Base-by-base conservation (phyloP, 306 rosid genomes). In the Lablab purpureus region DNA sequence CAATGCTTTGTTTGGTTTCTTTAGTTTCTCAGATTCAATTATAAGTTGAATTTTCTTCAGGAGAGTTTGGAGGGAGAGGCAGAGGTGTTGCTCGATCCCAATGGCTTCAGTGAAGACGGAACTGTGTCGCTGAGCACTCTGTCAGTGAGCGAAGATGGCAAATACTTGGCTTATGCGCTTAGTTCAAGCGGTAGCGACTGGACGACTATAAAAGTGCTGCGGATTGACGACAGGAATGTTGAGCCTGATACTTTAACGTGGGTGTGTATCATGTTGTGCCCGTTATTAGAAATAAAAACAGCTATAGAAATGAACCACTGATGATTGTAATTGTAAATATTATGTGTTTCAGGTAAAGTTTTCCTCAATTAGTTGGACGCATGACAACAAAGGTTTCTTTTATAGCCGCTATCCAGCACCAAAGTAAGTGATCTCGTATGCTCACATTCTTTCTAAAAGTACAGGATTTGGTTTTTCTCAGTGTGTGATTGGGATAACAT, bases 321-420 rank as follows among this genome's bases (percentile, higher is more conserved):
- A 18, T 70, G 36, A 10, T 41, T 76, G 17, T 64, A 14, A 7
- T 18, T 76, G n/a, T 62, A 37, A 11, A 52, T 52, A 11, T 43
- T 43, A 43, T 43, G 12, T 43, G 79, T 87, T 90, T 82, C 91
- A 95, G 99, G 98, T 91, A 22, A 95, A 95, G 74, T 93, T 95
- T 88, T 90, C 97, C 4, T 55, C 81, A 14, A 90, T 93, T 74
- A 85, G 88, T 68, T 95, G 99, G 99, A 93, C 97, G n/a, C 91
- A 87, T 78, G 99, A 95, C 74, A 73, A 78, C 91, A 87, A 87
- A 83, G 97, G 99, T 37, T 95, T 93, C 88, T 95, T 93, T 85
- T 95, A 95, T 79, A 83, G 99, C 82, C 93, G 98, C 75, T 95
- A 90, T 84, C 99, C 99, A 65, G 89, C 94, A 78, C 99, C 99